Evolutionary conservation across 1,284 basidiomycete genomes (phyloP), one percentile per base, ranked within the genome.

Genomic region (Xanthoconium separans): DNA sequence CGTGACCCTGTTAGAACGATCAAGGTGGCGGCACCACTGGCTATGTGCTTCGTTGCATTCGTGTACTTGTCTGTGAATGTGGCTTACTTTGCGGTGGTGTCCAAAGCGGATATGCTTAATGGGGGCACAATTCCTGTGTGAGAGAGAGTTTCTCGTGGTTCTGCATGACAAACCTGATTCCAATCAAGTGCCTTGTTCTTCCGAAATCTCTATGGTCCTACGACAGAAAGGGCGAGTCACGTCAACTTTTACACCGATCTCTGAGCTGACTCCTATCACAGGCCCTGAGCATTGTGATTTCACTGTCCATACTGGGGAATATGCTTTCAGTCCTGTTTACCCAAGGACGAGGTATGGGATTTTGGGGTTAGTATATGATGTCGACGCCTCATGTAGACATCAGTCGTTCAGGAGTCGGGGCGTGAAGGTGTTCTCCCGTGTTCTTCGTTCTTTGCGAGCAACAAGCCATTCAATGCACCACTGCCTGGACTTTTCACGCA

Each of bases 371-470:
- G 13, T 22, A 22, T 30, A 13, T 27, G 34, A 29, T 18, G 5
- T n/a, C 5, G 42, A 18, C 7, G 2, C 27, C 47, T 58, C n/a
- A 58, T 33, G 11, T 18, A 16, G 34, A 42, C 16, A 31, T 0
- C 50, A 86, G 85, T 88, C 10, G 78, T 87, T 6, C 87, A 89
- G 66, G 87, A 87, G 65, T 74, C 88, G 4, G 87, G 84, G 1
- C 75, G 84, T 16, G 85, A 86, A 62, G 85, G 83, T 0, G 73
- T 87, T 30, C 69, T 88, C 6, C 86, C 86, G 0, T 83, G 72
- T 58, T 79, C 85, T 0, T 73, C 75, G 1, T 77, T 85, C 61
- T 84, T 86, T 54, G 81, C 84, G 0, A 84, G 80, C 66, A 86
- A 79, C 66, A 81, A 80, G 60, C 85, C 84, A 0, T 86, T 84